Percentiles rank a stretch among this genome's conserved stretches.
Evolutionary conservation across 1,284 basidiomycete species (phyloP).

Genomic region (Naganishia sp.): DNA sequence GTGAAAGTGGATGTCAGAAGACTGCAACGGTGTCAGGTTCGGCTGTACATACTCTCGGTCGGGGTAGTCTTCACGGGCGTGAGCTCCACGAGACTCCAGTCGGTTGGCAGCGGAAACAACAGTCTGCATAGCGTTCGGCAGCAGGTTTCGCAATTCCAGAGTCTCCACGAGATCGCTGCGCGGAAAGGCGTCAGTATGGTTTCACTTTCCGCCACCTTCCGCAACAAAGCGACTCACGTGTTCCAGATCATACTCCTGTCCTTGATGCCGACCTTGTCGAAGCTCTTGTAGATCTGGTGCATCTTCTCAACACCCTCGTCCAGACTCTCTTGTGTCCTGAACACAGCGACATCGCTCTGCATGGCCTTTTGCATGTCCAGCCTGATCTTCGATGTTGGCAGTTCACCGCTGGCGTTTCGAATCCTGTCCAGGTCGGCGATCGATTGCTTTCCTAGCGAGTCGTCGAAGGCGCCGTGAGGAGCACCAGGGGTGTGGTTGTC

Average conservation of each 20-base stretch:
- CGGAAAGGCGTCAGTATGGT: constrained; percentile 34
- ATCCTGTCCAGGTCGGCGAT: constrained; percentile 91
- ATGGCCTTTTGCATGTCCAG: constrained; percentile 98
- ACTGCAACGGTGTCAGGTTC: neutral
- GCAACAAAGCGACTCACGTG: constrained; percentile 62
- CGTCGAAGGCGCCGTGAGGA: constrained; percentile 85
- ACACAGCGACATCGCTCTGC: constrained; percentile 66
- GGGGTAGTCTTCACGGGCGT: constrained; percentile 94
- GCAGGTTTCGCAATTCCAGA: constrained; percentile 91
- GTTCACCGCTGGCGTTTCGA: constrained; percentile 76
- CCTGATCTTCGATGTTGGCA: constrained; percentile 86
- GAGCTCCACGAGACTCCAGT: constrained; percentile 95
- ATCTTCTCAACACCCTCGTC: constrained; percentile 92
- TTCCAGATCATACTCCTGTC: constrained; percentile 99
- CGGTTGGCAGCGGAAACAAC: constrained; percentile 92
- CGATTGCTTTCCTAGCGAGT: constrained; percentile 81
- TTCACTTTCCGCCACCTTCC: constrained; percentile 32
- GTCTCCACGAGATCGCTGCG: constrained; percentile 84
- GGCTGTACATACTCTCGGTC: constrained; percentile 62
- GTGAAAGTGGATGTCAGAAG: constrained; percentile 15
- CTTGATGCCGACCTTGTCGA: constrained; percentile 89
- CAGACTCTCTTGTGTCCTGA: constrained; percentile 82
- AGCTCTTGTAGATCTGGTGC: constrained; percentile 80
- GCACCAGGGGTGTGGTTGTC: constrained; percentile 87
- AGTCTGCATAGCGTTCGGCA: constrained; percentile 94